phyloP scores from a whole-genome alignment of 768 basidiomycete genomes.

The Dacryopinax primogenitus region DNA sequence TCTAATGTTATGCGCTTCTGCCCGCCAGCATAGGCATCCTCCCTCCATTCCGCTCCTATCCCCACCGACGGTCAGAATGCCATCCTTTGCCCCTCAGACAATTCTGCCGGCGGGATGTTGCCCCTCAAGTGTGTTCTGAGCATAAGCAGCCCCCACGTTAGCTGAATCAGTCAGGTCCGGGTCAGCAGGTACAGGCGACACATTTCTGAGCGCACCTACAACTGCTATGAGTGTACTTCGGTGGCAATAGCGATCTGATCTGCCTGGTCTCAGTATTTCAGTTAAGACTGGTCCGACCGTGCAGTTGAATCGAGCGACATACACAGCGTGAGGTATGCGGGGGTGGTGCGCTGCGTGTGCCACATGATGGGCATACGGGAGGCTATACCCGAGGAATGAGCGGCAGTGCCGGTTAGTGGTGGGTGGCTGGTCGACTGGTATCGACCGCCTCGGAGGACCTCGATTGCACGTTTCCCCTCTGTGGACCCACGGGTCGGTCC shows the following conservation, averaged over 20 bases:
- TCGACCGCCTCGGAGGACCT: neutral
- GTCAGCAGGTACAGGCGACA: neutral
- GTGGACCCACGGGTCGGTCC: neutral
- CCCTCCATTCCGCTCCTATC: neutral
- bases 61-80: neutral
- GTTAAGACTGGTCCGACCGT: neutral
- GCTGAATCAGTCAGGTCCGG: neutral
- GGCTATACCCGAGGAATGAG: neutral
- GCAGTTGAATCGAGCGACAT: neutral
- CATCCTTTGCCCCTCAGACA: neutral
- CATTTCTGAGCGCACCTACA: neutral
- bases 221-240: neutral
- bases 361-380: neutral
- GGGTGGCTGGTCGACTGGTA: slow-evolving; percentile 2
- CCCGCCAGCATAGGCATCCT: slow-evolving; percentile 5
- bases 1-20: neutral
- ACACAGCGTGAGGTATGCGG: neutral
- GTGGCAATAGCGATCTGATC: neutral
- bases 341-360: neutral
- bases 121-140: neutral
- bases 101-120: neutral
- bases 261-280: slow-evolving; percentile 2
- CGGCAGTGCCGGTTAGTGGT: neutral
- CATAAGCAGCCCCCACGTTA: neutral
- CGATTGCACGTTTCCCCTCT: neutral